phyloP scores from a whole-genome alignment of 176 grass and related monocot genomes.

The Juncus inflexus region DNA sequence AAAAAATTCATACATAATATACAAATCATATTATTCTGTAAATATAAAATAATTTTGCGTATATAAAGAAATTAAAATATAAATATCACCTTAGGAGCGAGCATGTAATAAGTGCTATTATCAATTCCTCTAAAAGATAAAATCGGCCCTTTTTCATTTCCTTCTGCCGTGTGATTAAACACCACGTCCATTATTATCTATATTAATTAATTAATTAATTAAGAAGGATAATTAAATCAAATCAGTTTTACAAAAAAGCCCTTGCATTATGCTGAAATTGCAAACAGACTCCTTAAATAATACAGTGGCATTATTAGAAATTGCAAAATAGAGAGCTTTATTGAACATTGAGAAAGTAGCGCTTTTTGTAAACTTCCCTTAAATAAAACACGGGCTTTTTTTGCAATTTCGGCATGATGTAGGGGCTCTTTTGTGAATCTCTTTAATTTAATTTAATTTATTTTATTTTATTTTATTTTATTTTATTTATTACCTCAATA shows the following conservation, averaged over 20 bases:
- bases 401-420: too few species aligned
- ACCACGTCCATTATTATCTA: slow-evolving; percentile 95
- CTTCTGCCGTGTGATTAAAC: slow-evolving; percentile 98
- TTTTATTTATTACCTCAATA: slow-evolving; percentile 55
- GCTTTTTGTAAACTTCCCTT: too few species aligned
- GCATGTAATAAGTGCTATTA: slow-evolving; percentile 96
- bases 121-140: slow-evolving; percentile 96
- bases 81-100: slow-evolving; percentile 72
- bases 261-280: too few species aligned
- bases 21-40: background rate
- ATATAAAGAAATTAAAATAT: slow-evolving; percentile 16
- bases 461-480: slow-evolving; percentile 10
- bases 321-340: too few species aligned
- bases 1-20: slow-evolving; percentile 4
- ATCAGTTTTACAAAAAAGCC: too few species aligned
- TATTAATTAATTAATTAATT: background rate
- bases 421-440: too few species aligned
- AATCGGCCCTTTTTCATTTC: slow-evolving; percentile 92
- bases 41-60: background rate
- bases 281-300: background rate
- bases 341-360: too few species aligned
- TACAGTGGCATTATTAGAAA: background rate
- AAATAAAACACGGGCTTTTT: too few species aligned
- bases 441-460: background rate
- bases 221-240: too few species aligned